Evolutionary conservation across 2,329 filamentous ascomycete species (phyloP).

Genomic region (Colletotrichum trifolii): DNA sequence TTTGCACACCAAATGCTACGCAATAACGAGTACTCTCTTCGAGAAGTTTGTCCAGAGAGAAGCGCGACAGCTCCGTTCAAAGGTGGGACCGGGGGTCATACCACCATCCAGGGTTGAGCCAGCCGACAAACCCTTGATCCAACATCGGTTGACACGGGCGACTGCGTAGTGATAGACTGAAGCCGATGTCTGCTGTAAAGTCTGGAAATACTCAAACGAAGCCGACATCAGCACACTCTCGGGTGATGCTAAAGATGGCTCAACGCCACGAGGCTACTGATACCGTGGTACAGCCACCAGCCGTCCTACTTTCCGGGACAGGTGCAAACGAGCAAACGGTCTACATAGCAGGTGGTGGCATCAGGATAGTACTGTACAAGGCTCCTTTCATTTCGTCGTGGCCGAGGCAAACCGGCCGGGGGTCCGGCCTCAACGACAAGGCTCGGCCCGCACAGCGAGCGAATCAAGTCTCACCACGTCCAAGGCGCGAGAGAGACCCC

Average conservation of each 20-base stretch:
- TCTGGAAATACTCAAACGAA: too few species aligned
- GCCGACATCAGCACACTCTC: slow-evolving; percentile 3
- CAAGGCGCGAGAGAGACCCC: slow-evolving; percentile 23
- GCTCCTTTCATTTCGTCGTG: neutral
- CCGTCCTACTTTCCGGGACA: too few species aligned
- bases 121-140: neutral
- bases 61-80: too few species aligned
- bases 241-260: neutral
- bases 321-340: too few species aligned
- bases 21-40: neutral
- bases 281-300: too few species aligned
- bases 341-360: too few species aligned
- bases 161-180: too few species aligned
- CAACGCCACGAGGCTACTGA: too few species aligned
- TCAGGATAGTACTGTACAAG: too few species aligned
- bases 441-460: slow-evolving; percentile 29
- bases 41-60: neutral
- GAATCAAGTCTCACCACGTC: slow-evolving; percentile 33
- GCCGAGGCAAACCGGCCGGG: slow-evolving; percentile 12
- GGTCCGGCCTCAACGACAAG: slow-evolving; percentile 26
- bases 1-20: neutral
- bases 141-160: too few species aligned
- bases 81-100: neutral
- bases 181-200: too few species aligned
- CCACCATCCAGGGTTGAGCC: neutral